These are phyloP conservation scores for Trichoderma guizhouense DNA, from an alignment of 2,329 filamentous ascomycete species.

Conservation along the genomic window DNA sequence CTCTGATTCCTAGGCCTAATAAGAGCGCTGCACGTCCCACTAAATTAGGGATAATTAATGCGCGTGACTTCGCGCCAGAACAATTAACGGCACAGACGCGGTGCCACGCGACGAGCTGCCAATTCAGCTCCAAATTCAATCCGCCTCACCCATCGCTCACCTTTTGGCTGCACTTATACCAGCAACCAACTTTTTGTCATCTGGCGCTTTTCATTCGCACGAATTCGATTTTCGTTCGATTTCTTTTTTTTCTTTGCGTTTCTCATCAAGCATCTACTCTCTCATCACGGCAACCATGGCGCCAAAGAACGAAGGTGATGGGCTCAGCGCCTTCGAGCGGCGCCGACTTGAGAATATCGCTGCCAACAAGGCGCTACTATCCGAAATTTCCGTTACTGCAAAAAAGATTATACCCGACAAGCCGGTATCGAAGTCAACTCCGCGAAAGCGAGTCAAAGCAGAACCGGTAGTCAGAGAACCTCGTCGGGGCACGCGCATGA, in stretches of 20 bases:
- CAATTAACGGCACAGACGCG: slow-evolving; percentile 25
- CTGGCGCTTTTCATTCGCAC: background rate
- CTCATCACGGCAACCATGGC: slow-evolving; percentile 38
- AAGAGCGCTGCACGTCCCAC: background rate
- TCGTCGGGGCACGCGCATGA: slow-evolving; percentile 52
- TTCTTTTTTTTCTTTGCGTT: background rate
- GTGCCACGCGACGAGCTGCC: background rate
- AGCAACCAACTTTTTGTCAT: background rate
- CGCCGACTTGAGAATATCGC: slow-evolving; percentile 83
- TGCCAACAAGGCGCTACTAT: slow-evolving; percentile 75
- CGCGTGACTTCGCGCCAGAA: slow-evolving; percentile 35
- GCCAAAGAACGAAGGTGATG: slow-evolving; percentile 40
- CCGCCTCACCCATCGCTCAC: slow-evolving; percentile 1
- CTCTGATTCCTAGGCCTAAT: background rate
- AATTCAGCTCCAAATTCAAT: background rate
- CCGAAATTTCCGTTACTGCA: slow-evolving; percentile 69
- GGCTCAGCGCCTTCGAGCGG: slow-evolving; percentile 80
- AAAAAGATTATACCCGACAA: slow-evolving; percentile 63
- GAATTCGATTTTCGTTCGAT: background rate
- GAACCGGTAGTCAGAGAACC: slow-evolving; percentile 48
- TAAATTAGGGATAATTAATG: background rate
- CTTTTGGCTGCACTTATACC: background rate
- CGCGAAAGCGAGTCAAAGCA: slow-evolving; percentile 30
- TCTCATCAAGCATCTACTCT: background rate
- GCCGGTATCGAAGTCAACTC: slow-evolving; percentile 41